Evolutionary conservation across 2,329 filamentous ascomycete genomes (phyloP).

Genomic region (Neophaeococcomyces aloes): DNA sequence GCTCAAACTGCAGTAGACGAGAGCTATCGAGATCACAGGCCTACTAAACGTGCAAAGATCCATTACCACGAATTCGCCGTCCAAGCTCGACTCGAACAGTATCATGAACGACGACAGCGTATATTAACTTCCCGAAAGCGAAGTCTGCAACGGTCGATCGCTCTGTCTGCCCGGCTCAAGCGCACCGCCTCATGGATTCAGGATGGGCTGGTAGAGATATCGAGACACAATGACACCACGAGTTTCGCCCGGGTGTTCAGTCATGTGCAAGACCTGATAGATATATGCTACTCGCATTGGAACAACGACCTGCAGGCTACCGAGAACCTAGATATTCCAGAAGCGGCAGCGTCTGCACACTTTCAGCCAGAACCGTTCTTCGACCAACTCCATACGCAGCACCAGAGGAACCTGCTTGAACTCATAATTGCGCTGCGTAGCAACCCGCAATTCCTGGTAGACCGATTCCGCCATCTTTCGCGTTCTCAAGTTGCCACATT

Average conservation of each 20-base stretch:
- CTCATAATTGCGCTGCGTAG: slow-evolving; percentile 75
- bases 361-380: slow-evolving; percentile 29
- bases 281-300: slow-evolving; percentile 30
- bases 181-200: slow-evolving; percentile 33
- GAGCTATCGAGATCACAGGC: slow-evolving; percentile 6
- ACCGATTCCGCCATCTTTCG: slow-evolving; percentile 65
- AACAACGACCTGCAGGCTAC: slow-evolving; percentile 26
- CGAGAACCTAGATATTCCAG: slow-evolving; percentile 23
- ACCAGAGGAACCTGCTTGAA: slow-evolving; percentile 63
- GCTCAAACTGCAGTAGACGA: background rate
- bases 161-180: slow-evolving; percentile 33
- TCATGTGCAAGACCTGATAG: slow-evolving; percentile 34
- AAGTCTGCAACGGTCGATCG: slow-evolving; percentile 34
- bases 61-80: slow-evolving; percentile 36
- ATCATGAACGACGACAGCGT: slow-evolving; percentile 32
- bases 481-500: slow-evolving; percentile 67
- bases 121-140: slow-evolving; percentile 31
- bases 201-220: slow-evolving; percentile 35
- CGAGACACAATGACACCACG: slow-evolving; percentile 36
- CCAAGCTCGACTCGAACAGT: slow-evolving; percentile 32
- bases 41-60: slow-evolving; percentile 23
- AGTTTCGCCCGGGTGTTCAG: slow-evolving; percentile 36
- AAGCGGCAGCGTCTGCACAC: background rate
- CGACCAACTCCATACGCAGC: slow-evolving; percentile 62
- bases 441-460: slow-evolving; percentile 78